Conservation (phyloP, 176 grass and related monocot species). For the Puccinellia tenuiflora region DNA sequence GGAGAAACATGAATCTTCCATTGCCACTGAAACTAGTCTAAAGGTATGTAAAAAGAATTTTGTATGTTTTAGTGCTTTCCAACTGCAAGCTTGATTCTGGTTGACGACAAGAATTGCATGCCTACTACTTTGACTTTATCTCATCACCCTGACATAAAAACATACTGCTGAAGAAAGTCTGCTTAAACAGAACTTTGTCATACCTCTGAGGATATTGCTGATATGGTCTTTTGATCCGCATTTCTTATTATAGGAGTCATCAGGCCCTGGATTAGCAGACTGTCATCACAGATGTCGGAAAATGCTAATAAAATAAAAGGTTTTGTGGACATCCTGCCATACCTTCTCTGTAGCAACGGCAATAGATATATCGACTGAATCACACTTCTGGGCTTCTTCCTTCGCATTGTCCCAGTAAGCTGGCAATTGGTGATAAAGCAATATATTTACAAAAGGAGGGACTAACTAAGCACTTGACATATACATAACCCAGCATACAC, state of each 20-base stretch:
- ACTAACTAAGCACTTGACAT: background rate
- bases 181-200: background rate
- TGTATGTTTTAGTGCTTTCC: slow-evolving; percentile 19
- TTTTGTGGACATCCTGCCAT: background rate
- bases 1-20: background rate
- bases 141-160: background rate
- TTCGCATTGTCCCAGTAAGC: slow-evolving; percentile 78
- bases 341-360: slow-evolving; percentile 98
- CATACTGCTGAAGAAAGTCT: slow-evolving; percentile 16
- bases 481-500: background rate
- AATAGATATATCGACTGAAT: slow-evolving; percentile 89
- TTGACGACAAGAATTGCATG: background rate
- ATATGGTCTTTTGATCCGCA: slow-evolving; percentile 92
- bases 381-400: slow-evolving; percentile 64
- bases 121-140: background rate
- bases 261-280: slow-evolving; percentile 55
- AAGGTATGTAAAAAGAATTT: background rate
- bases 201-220: slow-evolving; percentile 95
- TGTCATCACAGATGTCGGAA: slow-evolving; percentile 25
- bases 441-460: slow-evolving; percentile 17
- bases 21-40: background rate
- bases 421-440: slow-evolving; percentile 37
- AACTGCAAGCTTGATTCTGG: background rate
- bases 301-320: background rate
- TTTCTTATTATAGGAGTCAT: slow-evolving; percentile 98